Conservation (phyloP, 805 yeast species). For the Kodamaea nitidulidarum region DNA sequence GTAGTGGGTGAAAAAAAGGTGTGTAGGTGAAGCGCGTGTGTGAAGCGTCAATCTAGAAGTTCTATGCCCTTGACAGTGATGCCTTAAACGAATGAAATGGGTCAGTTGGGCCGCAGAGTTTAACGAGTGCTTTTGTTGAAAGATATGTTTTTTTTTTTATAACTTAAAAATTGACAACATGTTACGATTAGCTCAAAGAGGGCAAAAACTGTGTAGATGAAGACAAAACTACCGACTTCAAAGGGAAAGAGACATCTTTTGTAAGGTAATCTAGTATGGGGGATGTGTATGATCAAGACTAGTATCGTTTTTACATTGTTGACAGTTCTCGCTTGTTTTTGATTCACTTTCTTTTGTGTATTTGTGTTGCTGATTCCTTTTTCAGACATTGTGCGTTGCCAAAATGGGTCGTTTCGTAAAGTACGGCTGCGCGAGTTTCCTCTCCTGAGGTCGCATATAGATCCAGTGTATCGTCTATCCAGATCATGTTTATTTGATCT, state of each 20-base stretch:
- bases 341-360: not conserved
- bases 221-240: too few species aligned
- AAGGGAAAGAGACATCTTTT: too few species aligned
- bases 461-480: too few species aligned
- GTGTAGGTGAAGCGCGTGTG: not conserved
- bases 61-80: slow-evolving; percentile 1
- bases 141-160: slow-evolving; percentile 1
- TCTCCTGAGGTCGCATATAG: too few species aligned
- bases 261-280: too few species aligned
- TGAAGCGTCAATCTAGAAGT: not conserved
- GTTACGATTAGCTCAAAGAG: not conserved
- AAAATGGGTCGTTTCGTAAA: too few species aligned
- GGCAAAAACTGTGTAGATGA: not conserved
- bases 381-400: not conserved
- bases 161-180: not conserved
- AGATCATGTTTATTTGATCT: too few species aligned
- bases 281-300: too few species aligned
- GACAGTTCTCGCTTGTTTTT: not conserved
- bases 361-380: not conserved
- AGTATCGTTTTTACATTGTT: too few species aligned
- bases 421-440: too few species aligned
- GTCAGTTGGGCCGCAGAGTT: not conserved
- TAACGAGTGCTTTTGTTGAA: not conserved
- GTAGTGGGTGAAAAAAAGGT: too few species aligned
- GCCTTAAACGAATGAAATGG: slow-evolving; percentile 4